Conservation (phyloP, 1,284 basidiomycete genomes). For the Vanrija pseudolonga region DNA sequence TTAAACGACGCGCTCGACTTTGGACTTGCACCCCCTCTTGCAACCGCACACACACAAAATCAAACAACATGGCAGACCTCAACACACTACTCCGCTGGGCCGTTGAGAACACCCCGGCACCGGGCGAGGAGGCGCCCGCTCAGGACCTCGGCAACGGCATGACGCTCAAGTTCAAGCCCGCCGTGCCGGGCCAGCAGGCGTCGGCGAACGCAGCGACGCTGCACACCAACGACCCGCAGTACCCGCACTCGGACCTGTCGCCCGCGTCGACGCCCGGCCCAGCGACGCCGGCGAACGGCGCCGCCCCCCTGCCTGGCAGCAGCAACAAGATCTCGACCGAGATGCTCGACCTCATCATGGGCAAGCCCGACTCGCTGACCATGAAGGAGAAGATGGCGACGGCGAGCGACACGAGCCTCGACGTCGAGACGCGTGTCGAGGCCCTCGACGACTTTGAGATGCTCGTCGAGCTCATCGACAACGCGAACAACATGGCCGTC, state of each 20-base stretch:
- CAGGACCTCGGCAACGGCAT: slow-evolving; percentile 15
- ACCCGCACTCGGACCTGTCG: slow-evolving; percentile 21
- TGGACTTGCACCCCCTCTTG: too few relatives aligned
- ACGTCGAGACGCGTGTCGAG: slow-evolving; percentile 64
- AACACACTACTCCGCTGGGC: slow-evolving; percentile 24
- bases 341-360: slow-evolving; percentile 80
- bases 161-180: slow-evolving; percentile 36
- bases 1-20: too few relatives aligned
- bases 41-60: not conserved
- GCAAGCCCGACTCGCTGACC: slow-evolving; percentile 73
- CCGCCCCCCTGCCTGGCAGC: slow-evolving; percentile 5
- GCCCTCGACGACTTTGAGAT: slow-evolving; percentile 95
- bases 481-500: slow-evolving; percentile 85
- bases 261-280: slow-evolving; percentile 33
- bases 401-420: slow-evolving; percentile 62
- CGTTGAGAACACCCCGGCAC: slow-evolving; percentile 30
- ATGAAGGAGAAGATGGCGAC: slow-evolving; percentile 82
- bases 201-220: slow-evolving; percentile 21
- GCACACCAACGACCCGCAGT: slow-evolving; percentile 39
- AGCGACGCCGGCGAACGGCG: slow-evolving; percentile 16
- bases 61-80: slow-evolving; percentile 16
- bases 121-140: not conserved
- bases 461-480: slow-evolving; percentile 92
- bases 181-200: slow-evolving; percentile 9
- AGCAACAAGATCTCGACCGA: slow-evolving; percentile 52